phyloP scores from a whole-genome alignment of 345 rosid genomes.

The Eucalyptus microcorys region DNA sequence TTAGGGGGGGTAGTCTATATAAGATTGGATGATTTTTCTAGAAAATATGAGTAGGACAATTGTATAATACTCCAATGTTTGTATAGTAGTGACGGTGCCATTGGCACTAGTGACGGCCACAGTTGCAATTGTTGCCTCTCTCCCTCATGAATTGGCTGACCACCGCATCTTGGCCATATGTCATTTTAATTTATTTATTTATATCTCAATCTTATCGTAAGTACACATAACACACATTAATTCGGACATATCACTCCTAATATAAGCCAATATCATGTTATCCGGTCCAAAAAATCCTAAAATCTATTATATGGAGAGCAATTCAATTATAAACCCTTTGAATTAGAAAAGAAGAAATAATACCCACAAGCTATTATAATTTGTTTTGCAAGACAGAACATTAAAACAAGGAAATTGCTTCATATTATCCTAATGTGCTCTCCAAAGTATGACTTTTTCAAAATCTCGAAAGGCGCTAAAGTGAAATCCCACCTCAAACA shows the following conservation, averaged over 20 bases:
- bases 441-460: background rate
- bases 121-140: background rate
- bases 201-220: too few species aligned
- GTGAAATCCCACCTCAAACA: background rate
- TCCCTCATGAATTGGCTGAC: background rate
- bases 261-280: background rate
- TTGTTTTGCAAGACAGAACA: background rate
- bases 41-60: background rate
- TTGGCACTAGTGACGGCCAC: background rate
- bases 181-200: background rate
- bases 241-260: background rate
- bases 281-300: accelerated
- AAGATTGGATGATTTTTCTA: background rate
- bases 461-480: background rate
- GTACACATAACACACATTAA: background rate
- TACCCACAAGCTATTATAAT: background rate
- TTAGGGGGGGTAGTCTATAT: background rate
- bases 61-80: background rate
- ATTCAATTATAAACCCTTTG: too few species aligned
- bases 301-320: background rate
- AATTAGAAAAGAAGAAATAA: too few species aligned
- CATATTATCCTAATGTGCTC: background rate
- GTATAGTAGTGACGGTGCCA: background rate
- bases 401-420: background rate
- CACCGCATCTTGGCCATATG: background rate